Percentiles rank a stretch among this genome's conserved stretches.
phyloP scores from a whole-genome alignment of 192 early-diverging fungal species.

The Funneliformis mosseae region DNA sequence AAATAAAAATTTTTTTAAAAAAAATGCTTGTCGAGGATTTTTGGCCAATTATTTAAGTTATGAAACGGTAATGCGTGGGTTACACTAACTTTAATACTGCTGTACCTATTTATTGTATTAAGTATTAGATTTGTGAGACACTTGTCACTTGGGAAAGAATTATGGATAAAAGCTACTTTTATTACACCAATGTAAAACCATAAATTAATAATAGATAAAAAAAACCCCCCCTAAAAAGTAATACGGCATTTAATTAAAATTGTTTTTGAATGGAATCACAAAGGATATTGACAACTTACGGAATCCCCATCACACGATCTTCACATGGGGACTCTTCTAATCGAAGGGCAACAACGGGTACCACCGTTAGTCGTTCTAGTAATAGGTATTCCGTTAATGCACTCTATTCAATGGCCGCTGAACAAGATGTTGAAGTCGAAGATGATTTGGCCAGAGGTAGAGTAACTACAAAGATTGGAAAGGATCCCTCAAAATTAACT shows the following conservation, averaged over 20 bases:
- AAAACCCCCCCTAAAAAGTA: too few species aligned
- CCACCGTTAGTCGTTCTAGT: constrained; percentile 57
- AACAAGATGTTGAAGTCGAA: constrained; percentile 91
- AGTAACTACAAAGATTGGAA: background rate
- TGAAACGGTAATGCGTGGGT: too few species aligned
- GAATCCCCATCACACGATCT: constrained; percentile 27
- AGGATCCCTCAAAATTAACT: constrained; percentile 1
- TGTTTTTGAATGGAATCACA: constrained; percentile 26
- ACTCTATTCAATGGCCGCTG: constrained; percentile 82
- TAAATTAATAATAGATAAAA: background rate
- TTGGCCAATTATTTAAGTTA: too few species aligned
- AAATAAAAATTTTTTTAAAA: too few species aligned
- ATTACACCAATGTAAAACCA: background rate
- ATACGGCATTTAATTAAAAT: background rate
- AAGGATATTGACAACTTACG: constrained; percentile 29
- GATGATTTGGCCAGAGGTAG: constrained; percentile 90
- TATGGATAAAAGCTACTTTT: background rate
- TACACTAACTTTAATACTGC: too few species aligned
- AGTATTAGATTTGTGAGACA: too few species aligned
- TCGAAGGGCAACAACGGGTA: constrained; percentile 17
- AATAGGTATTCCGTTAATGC: constrained; percentile 72
- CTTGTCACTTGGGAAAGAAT: too few species aligned
- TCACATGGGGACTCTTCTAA: background rate
- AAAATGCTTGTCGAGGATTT: too few species aligned
- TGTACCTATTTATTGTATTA: too few species aligned